A percentile compares a stretch with the other conserved stretches of the same genome.
Conservation (phyloP, 352 stramenopile species). For the Globisporangium canariense region DNA sequence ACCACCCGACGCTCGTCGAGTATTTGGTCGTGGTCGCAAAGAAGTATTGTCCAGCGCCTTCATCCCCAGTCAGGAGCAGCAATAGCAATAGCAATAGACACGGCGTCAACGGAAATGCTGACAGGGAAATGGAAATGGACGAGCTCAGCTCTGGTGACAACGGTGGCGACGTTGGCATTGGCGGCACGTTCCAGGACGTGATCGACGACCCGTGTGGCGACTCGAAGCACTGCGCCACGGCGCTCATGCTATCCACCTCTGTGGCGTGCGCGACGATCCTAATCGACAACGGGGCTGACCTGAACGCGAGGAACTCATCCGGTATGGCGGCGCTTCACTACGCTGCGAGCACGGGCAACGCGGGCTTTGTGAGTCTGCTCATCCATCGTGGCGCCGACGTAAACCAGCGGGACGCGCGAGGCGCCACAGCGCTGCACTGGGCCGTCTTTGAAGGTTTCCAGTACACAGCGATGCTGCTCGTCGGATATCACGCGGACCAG, state of each 20-base stretch:
- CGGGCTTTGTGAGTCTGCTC: slow-evolving; percentile 65
- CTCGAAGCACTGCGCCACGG: slow-evolving; percentile 65
- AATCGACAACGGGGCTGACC: slow-evolving; percentile 48
- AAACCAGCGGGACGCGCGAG: slow-evolving; percentile 65
- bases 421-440: slow-evolving; percentile 76
- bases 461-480: slow-evolving; percentile 72
- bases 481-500: slow-evolving; percentile 45
- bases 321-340: slow-evolving; percentile 84
- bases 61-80: slow-evolving; percentile 15
- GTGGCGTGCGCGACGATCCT: slow-evolving; percentile 56
- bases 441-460: slow-evolving; percentile 84
- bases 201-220: slow-evolving; percentile 55
- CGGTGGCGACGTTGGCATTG: background rate
- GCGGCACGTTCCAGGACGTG: slow-evolving; percentile 33
- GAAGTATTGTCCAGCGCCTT: slow-evolving; percentile 33
- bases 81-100: background rate
- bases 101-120: background rate
- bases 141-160: background rate
- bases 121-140: slow-evolving; percentile 12
- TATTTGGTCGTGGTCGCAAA: slow-evolving; percentile 47
- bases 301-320: slow-evolving; percentile 61
- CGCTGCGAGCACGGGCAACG: slow-evolving; percentile 73
- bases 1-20: slow-evolving; percentile 61
- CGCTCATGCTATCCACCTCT: slow-evolving; percentile 75
- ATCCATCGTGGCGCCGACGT: slow-evolving; percentile 58